These are phyloP conservation scores for Jaapia argillacea DNA, from an alignment of 768 basidiomycete genomes.

Conservation along the genomic window DNA sequence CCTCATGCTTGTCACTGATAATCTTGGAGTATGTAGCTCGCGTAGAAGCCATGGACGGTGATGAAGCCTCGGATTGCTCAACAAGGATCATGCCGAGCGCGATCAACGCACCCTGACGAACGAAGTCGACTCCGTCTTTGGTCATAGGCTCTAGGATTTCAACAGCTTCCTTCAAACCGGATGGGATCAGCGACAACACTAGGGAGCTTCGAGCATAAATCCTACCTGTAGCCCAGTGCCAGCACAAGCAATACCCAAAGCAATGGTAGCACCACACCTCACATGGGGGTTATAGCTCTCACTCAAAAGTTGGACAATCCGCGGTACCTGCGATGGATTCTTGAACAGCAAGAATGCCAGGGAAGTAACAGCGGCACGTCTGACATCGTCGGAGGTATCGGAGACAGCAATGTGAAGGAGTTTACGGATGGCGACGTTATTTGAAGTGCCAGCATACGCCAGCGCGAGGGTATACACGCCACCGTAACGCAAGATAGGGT, in stretches of 20 bases:
- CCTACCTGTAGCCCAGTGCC: constrained; percentile 88
- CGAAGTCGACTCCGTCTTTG: constrained; percentile 96
- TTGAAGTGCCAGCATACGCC: constrained; percentile 93
- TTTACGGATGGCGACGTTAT: constrained; percentile 87
- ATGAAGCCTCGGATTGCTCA: constrained; percentile 88
- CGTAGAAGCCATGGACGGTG: constrained; percentile 69
- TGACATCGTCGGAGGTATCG: constrained; percentile 95
- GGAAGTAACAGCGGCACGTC: constrained; percentile 91
- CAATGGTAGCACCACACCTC: constrained; percentile 91
- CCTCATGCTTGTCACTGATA: constrained; percentile 93
- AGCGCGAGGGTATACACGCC: constrained; percentile 95
- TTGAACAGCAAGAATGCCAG: constrained; percentile 96
- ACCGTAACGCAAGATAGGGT: constrained; percentile 94
- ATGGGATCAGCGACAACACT: background rate
- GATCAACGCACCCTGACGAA: constrained; percentile 94
- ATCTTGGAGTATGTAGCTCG: constrained; percentile 87
- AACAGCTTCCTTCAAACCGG: constrained; percentile 67
- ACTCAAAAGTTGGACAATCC: constrained; percentile 92
- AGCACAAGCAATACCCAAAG: constrained; percentile 94
- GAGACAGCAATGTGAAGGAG: constrained; percentile 95
- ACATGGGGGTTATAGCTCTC: constrained; percentile 99
- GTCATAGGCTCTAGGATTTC: constrained; percentile 98
- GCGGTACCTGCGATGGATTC: constrained; percentile 90
- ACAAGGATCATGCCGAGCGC: constrained; percentile 95
- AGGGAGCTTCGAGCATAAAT: constrained; percentile 2